These are phyloP conservation scores for Trichothecium sympodiale DNA, from an alignment of 2,329 filamentous ascomycete genomes.

Conservation along the genomic window DNA sequence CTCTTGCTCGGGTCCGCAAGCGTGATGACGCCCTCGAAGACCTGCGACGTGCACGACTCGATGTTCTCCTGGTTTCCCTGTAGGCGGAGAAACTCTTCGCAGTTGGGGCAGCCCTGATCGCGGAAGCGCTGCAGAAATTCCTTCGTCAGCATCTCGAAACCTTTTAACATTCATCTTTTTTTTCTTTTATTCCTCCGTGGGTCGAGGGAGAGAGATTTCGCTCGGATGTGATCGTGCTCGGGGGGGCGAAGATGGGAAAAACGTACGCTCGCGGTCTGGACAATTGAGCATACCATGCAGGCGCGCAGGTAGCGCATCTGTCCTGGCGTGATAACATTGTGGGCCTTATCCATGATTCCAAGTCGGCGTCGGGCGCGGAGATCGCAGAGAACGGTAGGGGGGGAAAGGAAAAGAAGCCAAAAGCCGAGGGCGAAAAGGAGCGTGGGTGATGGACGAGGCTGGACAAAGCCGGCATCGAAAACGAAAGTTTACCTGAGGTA, in stretches of 20 bases:
- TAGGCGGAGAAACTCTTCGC: slow-evolving; percentile 83
- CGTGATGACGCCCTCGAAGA: slow-evolving; percentile 87
- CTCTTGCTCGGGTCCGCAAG: slow-evolving; percentile 71
- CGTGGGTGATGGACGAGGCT: too few species aligned
- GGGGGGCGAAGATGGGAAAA: slow-evolving; percentile 4
- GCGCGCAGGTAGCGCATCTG: slow-evolving; percentile 84
- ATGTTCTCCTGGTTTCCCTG: slow-evolving; percentile 69
- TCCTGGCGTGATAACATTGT: slow-evolving; percentile 47
- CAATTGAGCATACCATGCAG: slow-evolving; percentile 97
- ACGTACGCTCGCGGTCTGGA: slow-evolving; percentile 67
- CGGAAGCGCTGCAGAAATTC: slow-evolving; percentile 76
- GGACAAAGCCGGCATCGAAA: too few species aligned
- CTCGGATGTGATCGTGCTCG: background rate
- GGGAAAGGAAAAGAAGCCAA: too few species aligned
- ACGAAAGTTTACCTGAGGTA: too few species aligned
- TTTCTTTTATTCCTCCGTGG: too few species aligned
- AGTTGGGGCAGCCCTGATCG: slow-evolving; percentile 87
- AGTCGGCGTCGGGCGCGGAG: too few species aligned
- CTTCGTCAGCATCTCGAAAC: too few species aligned
- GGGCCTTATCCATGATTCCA: slow-evolving; percentile 24
- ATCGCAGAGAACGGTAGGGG: too few species aligned
- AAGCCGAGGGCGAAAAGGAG: too few species aligned
- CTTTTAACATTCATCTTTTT: too few species aligned
- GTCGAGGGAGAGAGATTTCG: too few species aligned
- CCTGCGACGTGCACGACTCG: slow-evolving; percentile 86